Percentiles rank a stretch among this genome's conserved stretches.
phyloP scores from a whole-genome alignment of 1,139 yeast species.

The Taphrina flavorubra region DNA sequence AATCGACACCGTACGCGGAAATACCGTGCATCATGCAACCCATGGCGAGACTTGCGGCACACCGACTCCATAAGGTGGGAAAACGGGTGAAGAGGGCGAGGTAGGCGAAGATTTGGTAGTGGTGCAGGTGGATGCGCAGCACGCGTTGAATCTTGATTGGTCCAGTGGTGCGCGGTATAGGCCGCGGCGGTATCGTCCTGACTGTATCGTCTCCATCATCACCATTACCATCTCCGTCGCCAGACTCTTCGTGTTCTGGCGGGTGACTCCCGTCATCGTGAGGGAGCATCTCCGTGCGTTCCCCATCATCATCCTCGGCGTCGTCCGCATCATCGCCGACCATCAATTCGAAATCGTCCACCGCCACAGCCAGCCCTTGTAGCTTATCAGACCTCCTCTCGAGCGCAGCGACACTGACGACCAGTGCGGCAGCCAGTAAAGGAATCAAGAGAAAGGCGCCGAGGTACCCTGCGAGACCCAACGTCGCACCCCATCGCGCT shows the following conservation, averaged over 20 bases:
- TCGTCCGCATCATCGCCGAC: not conserved
- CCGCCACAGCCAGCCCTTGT: not conserved
- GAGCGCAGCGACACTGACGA: not conserved
- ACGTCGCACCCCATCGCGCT: constrained; percentile 15
- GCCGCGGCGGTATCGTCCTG: constrained; percentile 27
- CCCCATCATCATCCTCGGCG: not conserved
- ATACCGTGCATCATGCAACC: constrained; percentile 37
- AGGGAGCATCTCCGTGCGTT: constrained; percentile 6
- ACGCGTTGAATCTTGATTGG: constrained; percentile 20
- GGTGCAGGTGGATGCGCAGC: constrained; percentile 34
- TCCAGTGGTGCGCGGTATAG: constrained; percentile 8
- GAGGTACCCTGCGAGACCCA: constrained; percentile 27
- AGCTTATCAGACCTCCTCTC: not conserved
- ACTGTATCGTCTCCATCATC: constrained; percentile 6
- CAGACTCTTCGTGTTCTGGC: not conserved
- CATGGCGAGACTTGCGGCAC: constrained; percentile 35
- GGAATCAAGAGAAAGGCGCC: constrained; percentile 28
- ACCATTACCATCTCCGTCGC: constrained; percentile 6
- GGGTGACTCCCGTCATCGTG: not conserved
- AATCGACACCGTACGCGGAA: constrained; percentile 37
- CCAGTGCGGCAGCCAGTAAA: not conserved
- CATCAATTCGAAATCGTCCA: constrained; percentile 28
- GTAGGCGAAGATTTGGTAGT: constrained; percentile 39
- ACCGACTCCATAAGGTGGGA: constrained; percentile 28
- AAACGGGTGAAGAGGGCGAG: constrained; percentile 39